Percentiles rank a stretch among this genome's conserved stretches.
These are phyloP conservation scores for Didymella segeticola DNA, from an alignment of 2,329 filamentous ascomycete genomes.

Conservation along the genomic window DNA sequence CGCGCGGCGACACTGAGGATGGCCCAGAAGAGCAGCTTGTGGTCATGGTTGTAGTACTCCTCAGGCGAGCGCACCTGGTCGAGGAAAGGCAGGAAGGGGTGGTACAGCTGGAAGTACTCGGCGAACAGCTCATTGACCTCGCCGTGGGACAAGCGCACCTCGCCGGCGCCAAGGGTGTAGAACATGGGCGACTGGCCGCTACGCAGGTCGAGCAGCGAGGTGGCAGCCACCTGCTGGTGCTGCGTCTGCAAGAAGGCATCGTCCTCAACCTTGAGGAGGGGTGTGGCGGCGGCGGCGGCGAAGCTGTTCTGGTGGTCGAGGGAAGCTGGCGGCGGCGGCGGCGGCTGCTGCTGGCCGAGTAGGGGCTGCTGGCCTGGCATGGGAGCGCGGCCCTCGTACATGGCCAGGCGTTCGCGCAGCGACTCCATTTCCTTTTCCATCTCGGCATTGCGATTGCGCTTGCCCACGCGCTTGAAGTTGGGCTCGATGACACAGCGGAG, in stretches of 20 bases:
- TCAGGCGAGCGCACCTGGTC: slow-evolving; percentile 69
- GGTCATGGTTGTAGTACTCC: slow-evolving; percentile 77
- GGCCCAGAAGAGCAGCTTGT: slow-evolving; percentile 85
- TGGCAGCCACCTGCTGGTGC: slow-evolving; percentile 48
- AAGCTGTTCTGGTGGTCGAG: slow-evolving; percentile 32
- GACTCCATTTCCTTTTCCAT: slow-evolving; percentile 82
- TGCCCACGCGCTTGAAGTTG: slow-evolving; percentile 84
- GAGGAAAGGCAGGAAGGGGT: slow-evolving; percentile 79
- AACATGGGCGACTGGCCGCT: slow-evolving; percentile 57
- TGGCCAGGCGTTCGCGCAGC: slow-evolving; percentile 62
- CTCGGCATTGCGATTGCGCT: slow-evolving; percentile 82
- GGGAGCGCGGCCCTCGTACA: slow-evolving; percentile 63
- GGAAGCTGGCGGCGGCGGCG: slow-evolving; percentile 5
- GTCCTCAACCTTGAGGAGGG: slow-evolving; percentile 38
- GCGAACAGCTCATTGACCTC: slow-evolving; percentile 66
- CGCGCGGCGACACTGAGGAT: slow-evolving; percentile 78
- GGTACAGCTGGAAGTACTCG: slow-evolving; percentile 78
- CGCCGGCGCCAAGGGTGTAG: slow-evolving; percentile 64
- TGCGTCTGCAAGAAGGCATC: slow-evolving; percentile 46
- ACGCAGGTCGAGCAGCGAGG: slow-evolving; percentile 51
- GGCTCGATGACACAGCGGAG: slow-evolving; percentile 86
- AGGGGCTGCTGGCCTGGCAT: slow-evolving; percentile 31
- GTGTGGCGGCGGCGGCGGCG: slow-evolving; percentile 23
- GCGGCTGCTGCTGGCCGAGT: slow-evolving; percentile 32
- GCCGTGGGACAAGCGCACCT: slow-evolving; percentile 52